Evolutionary conservation across 345 rosid genomes (phyloP).

Genomic region (Pugionium dolabratum): DNA sequence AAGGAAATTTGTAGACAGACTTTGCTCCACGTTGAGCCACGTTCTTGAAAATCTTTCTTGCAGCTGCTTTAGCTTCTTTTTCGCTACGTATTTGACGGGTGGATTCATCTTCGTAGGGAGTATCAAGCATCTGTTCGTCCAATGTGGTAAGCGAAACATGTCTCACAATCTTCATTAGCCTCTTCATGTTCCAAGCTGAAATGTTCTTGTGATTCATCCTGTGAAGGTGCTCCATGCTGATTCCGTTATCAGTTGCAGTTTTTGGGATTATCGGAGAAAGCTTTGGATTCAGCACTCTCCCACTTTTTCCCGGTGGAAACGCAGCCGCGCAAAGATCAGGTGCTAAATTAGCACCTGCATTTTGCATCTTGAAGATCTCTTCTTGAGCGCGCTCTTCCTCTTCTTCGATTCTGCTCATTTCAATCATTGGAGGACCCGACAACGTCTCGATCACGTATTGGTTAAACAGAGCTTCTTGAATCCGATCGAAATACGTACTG

Average conservation of each 20-base stretch:
- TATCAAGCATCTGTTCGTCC: slow-evolving; percentile 67
- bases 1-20: slow-evolving; percentile 40
- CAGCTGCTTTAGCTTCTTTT: slow-evolving; percentile 80
- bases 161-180: slow-evolving; percentile 80
- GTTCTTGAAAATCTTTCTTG: slow-evolving; percentile 80
- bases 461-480: slow-evolving; percentile 75
- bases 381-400: slow-evolving; percentile 52
- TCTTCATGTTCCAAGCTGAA: slow-evolving; percentile 99
- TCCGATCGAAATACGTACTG: slow-evolving; percentile 87
- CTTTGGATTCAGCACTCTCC: slow-evolving; percentile 45
- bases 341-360: slow-evolving; percentile 62
- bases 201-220: slow-evolving; percentile 71
- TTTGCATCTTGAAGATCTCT: slow-evolving; percentile 56
- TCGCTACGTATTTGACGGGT: slow-evolving; percentile 68
- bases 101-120: slow-evolving; percentile 55
- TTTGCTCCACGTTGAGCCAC: slow-evolving; percentile 60
- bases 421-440: slow-evolving; percentile 75
- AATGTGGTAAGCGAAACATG: slow-evolving; percentile 70
- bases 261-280: slow-evolving; percentile 41
- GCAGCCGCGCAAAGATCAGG: slow-evolving; percentile 58
- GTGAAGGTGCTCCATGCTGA: slow-evolving; percentile 65
- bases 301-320: slow-evolving; percentile 48
- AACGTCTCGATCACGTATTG: slow-evolving; percentile 84
- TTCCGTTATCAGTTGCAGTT: slow-evolving; percentile 41
- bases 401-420: slow-evolving; percentile 50